Conservation (phyloP, 1,284 basidiomycete genomes). For the Kalmanozyma brasiliensis region DNA sequence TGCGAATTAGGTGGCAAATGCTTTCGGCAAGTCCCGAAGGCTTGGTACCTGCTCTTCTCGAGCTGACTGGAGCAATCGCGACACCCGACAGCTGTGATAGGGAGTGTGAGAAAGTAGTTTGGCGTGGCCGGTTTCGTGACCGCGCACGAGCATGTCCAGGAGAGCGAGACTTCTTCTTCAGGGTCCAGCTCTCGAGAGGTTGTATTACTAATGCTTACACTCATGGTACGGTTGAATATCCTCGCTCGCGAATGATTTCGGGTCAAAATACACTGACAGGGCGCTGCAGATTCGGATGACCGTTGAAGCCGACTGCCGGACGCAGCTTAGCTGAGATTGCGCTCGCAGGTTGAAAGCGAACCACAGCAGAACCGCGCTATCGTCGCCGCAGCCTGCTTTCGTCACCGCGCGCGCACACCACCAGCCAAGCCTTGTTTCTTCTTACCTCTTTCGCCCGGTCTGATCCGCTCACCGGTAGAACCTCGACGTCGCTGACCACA, state of each 20-base stretch:
- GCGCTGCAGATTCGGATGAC: slow-evolving; percentile 9
- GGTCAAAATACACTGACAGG: no score
- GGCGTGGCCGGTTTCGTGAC: no score
- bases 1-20: background rate
- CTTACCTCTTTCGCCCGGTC: slow-evolving; percentile 14
- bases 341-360: slow-evolving; percentile 2
- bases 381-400: no score
- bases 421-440: slow-evolving; percentile 3
- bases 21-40: background rate
- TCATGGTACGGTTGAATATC: no score
- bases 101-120: no score
- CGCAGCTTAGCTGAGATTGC: slow-evolving; percentile 18
- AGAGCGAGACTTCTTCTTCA: background rate
- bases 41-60: no score
- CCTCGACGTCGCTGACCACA: no score
- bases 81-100: no score
- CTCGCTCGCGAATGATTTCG: no score
- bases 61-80: no score
- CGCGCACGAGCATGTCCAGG: no score
- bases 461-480: slow-evolving; percentile 5
- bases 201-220: background rate
- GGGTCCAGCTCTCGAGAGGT: background rate
- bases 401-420: slow-evolving; percentile 2
- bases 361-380: slow-evolving; percentile 1
- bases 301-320: slow-evolving; percentile 31